phyloP scores from a whole-genome alignment of 78 protist genomes.

The Chrysochromulina tobinii region DNA sequence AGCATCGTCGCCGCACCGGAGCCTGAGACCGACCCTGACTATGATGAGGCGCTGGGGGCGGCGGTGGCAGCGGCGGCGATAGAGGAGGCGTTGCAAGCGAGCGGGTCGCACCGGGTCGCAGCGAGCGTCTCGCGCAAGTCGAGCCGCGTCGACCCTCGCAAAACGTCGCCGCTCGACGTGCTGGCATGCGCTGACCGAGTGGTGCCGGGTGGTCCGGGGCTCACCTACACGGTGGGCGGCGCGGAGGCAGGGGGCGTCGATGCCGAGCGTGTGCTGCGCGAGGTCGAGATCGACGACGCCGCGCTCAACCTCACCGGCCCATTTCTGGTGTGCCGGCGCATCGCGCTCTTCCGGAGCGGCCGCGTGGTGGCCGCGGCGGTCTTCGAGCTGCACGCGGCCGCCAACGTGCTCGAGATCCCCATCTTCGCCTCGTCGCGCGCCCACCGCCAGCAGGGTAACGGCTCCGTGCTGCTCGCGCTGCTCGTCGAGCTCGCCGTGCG shows the following conservation, averaged over 20 bases:
- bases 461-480: neutral
- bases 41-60: too few species aligned
- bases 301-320: neutral
- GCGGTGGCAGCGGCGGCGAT: too few species aligned
- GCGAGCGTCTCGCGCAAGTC: too few species aligned
- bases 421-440: neutral
- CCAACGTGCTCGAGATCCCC: neutral
- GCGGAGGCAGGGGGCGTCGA: neutral
- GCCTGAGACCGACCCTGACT: too few species aligned
- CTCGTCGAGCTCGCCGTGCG: neutral
- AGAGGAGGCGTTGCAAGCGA: too few species aligned
- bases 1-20: too few species aligned
- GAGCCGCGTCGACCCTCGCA: too few species aligned
- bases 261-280: neutral
- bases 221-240: neutral
- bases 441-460: neutral
- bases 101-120: too few species aligned
- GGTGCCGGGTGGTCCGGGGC: neutral
- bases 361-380: constrained; percentile 12
- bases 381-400: neutral
- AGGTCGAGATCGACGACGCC: neutral
- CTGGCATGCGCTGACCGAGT: neutral
- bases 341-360: neutral
- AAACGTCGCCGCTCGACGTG: neutral
- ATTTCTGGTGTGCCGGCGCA: neutral